Conservation (phyloP, 1,284 basidiomycete species). For the Farysia itapuensis region DNA sequence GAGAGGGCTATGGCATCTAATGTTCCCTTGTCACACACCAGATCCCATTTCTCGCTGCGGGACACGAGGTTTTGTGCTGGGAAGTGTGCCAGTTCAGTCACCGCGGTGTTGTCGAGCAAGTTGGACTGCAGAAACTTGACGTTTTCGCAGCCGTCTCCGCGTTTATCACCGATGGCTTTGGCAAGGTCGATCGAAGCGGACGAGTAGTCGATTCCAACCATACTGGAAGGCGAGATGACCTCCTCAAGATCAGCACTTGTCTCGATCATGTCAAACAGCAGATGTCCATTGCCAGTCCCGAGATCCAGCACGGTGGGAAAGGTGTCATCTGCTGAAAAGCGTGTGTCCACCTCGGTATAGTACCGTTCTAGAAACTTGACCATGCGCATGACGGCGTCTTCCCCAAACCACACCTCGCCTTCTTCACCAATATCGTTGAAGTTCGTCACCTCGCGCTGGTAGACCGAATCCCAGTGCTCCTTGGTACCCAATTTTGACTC, state of each 20-base stretch:
- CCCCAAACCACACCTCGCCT: slow-evolving; percentile 88
- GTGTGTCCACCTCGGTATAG: slow-evolving; percentile 12
- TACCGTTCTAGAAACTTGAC: slow-evolving; percentile 54
- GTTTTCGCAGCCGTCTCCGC: slow-evolving; percentile 38
- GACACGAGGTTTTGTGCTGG: slow-evolving; percentile 1
- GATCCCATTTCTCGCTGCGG: slow-evolving; percentile 43
- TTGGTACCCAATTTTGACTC: slow-evolving; percentile 72
- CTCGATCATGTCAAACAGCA: slow-evolving; percentile 70
- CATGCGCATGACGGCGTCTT: slow-evolving; percentile 79
- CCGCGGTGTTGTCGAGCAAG: slow-evolving; percentile 39
- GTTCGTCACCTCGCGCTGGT: slow-evolving; percentile 69
- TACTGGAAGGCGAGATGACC: slow-evolving; percentile 66
- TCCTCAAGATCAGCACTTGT: slow-evolving; percentile 62
- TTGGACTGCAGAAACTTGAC: slow-evolving; percentile 57
- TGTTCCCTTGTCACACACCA: slow-evolving; percentile 61
- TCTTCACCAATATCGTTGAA: slow-evolving; percentile 82
- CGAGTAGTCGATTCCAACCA: slow-evolving; percentile 83
- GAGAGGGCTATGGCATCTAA: slow-evolving; percentile 83
- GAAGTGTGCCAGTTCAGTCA: slow-evolving; percentile 2
- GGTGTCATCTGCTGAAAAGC: not conserved
- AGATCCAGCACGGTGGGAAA: slow-evolving; percentile 61
- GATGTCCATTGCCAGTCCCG: slow-evolving; percentile 81
- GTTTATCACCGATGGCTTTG: slow-evolving; percentile 38
- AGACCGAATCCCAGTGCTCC: slow-evolving; percentile 60
- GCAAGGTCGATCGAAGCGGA: slow-evolving; percentile 67